Conservation (phyloP, 2,329 filamentous ascomycete species). For the Shiraia bambusicola region DNA sequence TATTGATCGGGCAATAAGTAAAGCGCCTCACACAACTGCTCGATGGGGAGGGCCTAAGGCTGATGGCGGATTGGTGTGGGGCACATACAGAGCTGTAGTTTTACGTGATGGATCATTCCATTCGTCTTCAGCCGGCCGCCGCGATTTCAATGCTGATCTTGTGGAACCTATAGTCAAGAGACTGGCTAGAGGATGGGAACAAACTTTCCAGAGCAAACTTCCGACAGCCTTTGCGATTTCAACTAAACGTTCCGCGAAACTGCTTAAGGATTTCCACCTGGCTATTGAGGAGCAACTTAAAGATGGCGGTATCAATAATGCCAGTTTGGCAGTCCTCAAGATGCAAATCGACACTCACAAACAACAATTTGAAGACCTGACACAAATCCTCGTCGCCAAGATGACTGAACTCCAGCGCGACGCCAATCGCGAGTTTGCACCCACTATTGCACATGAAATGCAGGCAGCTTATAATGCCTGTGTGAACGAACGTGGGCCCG, state of each 20-base stretch:
- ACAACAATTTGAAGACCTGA: conserved; percentile 44
- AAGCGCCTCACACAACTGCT: conserved; percentile 36
- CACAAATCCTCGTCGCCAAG: conserved; percentile 29
- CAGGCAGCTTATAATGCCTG: conserved; percentile 50
- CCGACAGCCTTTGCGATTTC: conserved; percentile 46
- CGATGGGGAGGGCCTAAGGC: conserved; percentile 42
- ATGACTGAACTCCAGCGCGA: conserved; percentile 54
- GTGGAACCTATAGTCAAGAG: conserved; percentile 44
- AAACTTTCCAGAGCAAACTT: conserved; percentile 46
- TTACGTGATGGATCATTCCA: conserved; percentile 53
- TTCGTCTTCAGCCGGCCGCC: conserved; percentile 38
- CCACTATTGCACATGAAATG: conserved; percentile 52
- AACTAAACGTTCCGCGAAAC: conserved; percentile 29
- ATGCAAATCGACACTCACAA: conserved; percentile 48
- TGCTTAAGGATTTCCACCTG: conserved; percentile 47
- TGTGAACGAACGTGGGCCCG: conserved; percentile 47
- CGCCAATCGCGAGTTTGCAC: conserved; percentile 57
- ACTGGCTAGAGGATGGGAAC: conserved; percentile 49
- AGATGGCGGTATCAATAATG: conserved; percentile 44
- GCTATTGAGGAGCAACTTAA: conserved; percentile 45
- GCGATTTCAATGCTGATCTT: conserved; percentile 48
- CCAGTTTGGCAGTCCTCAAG: conserved; percentile 45
- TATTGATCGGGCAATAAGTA: conserved; percentile 43
- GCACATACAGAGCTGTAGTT: conserved; percentile 60
- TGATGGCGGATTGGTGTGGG: conserved; percentile 52